Evolutionary conservation across 495 filamentous ascomycete genomes (phyloP), one percentile per base, ranked within the genome.

Genomic region (Aspergillus coremiiformis): DNA sequence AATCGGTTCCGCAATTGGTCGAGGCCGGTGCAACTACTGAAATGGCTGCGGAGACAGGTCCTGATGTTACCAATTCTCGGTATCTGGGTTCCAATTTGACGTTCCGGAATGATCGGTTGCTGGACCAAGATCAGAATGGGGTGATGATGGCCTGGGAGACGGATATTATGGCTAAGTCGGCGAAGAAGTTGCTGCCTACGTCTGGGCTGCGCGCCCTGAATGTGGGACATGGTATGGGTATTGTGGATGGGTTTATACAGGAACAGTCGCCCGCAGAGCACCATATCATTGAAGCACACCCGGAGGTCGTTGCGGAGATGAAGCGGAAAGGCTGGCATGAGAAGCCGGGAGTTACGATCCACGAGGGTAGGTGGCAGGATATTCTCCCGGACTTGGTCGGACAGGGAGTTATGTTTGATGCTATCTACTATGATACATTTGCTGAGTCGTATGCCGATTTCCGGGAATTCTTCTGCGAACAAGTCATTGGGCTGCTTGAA

Each of bases 121-220:
- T 96, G 1, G 93, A 98, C 56, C 74, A 75, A 3, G 81, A 84
- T 44, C 76, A 78, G 5, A 98, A 98, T 63, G 89, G 90, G 23
- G 89, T 98, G 0, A 98, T 98, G 93, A 88, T 98, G 93, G 77
- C 85, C 23, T 98, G 93, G 93, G 93, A 98, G 68, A 84, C 84
- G 0, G 79, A 83, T 29, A 90, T 97, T 49, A 98, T 98, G 93
- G 77, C 78, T 49, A 77, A 78, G 23, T 87, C 84, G 30, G 89
- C 90, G 22, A 77, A 78, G 43, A 70, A 79, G 20, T 71, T 91
- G 1, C 67, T 84, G 17, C 80, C 84, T 0, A 60, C 67, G 0
- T 49, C 77, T 0, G 85, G 82, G 0, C 76, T 87, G 48, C 77
- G 84, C 6, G 81, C 96, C 2, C 78, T 98, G 12, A 97, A 98